A percentile compares a stretch with the other conserved stretches of the same genome.
Conservation (phyloP, 2,329 filamentous ascomycete genomes). For the Venturia oleaginea region DNA sequence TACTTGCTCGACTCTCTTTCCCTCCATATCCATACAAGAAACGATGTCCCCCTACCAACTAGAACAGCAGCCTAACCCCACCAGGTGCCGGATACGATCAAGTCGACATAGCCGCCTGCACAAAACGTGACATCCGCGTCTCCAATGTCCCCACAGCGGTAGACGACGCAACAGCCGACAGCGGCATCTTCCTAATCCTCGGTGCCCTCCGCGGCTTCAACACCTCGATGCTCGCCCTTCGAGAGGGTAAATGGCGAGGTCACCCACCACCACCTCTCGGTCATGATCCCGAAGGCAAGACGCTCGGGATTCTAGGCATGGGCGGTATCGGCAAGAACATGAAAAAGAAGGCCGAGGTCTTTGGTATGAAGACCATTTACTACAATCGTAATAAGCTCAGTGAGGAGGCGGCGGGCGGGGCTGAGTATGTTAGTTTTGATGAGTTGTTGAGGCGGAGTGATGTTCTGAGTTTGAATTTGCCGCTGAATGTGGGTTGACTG, state of each 20-base stretch:
- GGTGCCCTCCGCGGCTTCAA: slow-evolving; percentile 70
- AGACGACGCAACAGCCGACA: slow-evolving; percentile 75
- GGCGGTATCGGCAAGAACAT: slow-evolving; percentile 75
- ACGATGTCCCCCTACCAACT: background rate
- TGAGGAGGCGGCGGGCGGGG: slow-evolving; percentile 46
- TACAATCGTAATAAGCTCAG: slow-evolving; percentile 58
- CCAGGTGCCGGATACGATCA: slow-evolving; percentile 78
- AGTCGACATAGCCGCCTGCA: slow-evolving; percentile 65
- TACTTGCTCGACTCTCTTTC: background rate
- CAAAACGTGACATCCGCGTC: slow-evolving; percentile 55
- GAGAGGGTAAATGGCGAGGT: slow-evolving; percentile 60
- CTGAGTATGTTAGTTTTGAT: slow-evolving; percentile 64
- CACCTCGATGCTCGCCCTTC: slow-evolving; percentile 53
- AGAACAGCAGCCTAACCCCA: background rate
- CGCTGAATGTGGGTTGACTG: slow-evolving; percentile 61
- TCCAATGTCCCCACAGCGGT: slow-evolving; percentile 77
- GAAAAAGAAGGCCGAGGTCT: slow-evolving; percentile 62
- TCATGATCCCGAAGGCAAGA: slow-evolving; percentile 70
- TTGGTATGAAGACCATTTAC: slow-evolving; percentile 69
- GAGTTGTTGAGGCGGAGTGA: slow-evolving; percentile 61
- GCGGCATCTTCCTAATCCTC: slow-evolving; percentile 70
- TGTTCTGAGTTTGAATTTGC: slow-evolving; percentile 71
- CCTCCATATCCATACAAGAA: background rate
- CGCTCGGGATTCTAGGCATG: slow-evolving; percentile 76
- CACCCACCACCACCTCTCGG: slow-evolving; percentile 47